A percentile compares a stretch with the other conserved stretches of the same genome.
These are phyloP conservation scores for Jatropha multifida DNA, from an alignment of 441 rosid genomes.

Conservation along the genomic window DNA sequence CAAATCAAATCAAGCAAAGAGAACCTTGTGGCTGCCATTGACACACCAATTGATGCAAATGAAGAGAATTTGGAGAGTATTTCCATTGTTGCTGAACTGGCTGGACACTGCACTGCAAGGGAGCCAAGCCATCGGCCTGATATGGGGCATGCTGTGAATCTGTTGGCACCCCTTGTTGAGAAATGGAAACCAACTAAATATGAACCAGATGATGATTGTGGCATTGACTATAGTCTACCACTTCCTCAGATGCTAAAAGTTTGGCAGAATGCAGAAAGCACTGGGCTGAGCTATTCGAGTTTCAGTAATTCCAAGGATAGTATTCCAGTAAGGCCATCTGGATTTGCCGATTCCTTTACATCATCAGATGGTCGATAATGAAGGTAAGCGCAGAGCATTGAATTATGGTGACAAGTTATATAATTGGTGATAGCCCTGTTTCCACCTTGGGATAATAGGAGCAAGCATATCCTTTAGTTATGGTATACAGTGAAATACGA, in stretches of 20 bases:
- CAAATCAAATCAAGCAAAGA: constrained; percentile 33
- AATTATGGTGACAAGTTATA: neutral
- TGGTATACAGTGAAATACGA: neutral
- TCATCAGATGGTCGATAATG: constrained; percentile 46
- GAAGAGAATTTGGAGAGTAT: constrained; percentile 36
- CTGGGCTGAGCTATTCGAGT: constrained; percentile 22
- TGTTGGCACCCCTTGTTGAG: constrained; percentile 38
- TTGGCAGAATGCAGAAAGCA: constrained; percentile 36
- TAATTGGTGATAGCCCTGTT: neutral
- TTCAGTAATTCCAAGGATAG: constrained; percentile 45
- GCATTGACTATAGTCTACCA: constrained; percentile 26
- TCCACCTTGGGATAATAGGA: neutral
- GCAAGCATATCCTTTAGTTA: neutral
- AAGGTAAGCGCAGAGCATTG: neutral
- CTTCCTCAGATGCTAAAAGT: constrained; percentile 34
- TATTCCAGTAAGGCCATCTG: constrained; percentile 47
- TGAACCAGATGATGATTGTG: constrained; percentile 23
- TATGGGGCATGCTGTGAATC: constrained; percentile 45
- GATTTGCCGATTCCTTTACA: constrained; percentile 54
- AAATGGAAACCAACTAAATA: constrained; percentile 38
- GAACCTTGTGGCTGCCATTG: constrained; percentile 29
- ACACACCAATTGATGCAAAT: constrained; percentile 20
- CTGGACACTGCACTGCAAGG: constrained; percentile 44
- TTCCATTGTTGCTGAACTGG: constrained; percentile 31
- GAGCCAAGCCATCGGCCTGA: constrained; percentile 46